These are phyloP conservation scores for Mrakia frigida DNA, from an alignment of 768 basidiomycete species.

Conservation along the genomic window DNA sequence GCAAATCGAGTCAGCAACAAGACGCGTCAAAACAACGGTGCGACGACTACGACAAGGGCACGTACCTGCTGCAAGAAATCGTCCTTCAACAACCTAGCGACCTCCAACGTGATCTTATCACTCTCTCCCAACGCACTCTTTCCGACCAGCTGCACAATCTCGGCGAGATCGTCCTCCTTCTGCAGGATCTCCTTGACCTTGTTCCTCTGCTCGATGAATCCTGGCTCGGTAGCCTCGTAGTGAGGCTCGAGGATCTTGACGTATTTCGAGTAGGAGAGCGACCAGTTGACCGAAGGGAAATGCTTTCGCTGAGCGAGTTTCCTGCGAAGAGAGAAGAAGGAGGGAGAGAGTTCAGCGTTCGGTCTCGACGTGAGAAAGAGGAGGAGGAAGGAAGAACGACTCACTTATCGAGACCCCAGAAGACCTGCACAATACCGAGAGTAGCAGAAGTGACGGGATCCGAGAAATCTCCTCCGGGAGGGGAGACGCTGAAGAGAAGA, in stretches of 20 bases:
- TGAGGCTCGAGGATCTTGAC: slow-evolving; percentile 86
- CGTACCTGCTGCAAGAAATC: slow-evolving; percentile 75
- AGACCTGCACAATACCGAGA: slow-evolving; percentile 97
- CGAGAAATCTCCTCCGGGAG: slow-evolving; percentile 98
- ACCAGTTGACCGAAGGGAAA: slow-evolving; percentile 99
- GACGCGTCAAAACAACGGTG: no score
- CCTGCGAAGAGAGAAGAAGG: slow-evolving; percentile 35
- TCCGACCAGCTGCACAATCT: slow-evolving; percentile 98
- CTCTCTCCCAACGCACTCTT: slow-evolving; percentile 94
- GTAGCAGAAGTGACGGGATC: slow-evolving; percentile 98
- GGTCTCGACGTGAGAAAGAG: background rate
- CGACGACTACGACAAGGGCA: background rate
- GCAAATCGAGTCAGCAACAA: background rate
- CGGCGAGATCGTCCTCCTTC: slow-evolving; percentile 96
- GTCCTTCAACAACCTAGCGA: slow-evolving; percentile 48
- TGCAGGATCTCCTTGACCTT: slow-evolving; percentile 95
- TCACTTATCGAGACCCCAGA: slow-evolving; percentile 95
- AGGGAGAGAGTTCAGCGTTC: background rate
- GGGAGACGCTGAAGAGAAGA: slow-evolving; percentile 82
- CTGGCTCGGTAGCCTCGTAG: slow-evolving; percentile 84
- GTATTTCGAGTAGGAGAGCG: slow-evolving; percentile 98
- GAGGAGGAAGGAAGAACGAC: background rate
- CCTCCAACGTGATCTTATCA: slow-evolving; percentile 95
- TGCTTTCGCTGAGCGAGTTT: slow-evolving; percentile 97
- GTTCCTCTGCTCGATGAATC: slow-evolving; percentile 89